phyloP scores from a whole-genome alignment of 495 filamentous ascomycete genomes.

The Tuber calosporum region DNA sequence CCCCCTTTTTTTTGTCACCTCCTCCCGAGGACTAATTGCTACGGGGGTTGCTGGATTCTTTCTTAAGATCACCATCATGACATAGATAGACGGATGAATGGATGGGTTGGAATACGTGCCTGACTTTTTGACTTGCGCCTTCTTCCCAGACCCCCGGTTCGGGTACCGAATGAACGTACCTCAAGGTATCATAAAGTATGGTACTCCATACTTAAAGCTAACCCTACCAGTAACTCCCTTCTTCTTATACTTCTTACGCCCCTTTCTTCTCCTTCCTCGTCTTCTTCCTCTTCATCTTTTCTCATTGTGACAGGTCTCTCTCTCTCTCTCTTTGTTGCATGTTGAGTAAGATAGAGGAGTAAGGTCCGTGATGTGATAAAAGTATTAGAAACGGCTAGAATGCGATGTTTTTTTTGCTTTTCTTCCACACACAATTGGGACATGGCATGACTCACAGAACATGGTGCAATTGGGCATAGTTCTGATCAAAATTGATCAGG shows the following conservation, averaged over 20 bases:
- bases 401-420: neutral
- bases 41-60: neutral
- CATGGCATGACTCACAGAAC: neutral
- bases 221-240: neutral
- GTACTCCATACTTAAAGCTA: neutral
- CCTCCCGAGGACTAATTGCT: neutral
- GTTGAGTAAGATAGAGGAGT: neutral
- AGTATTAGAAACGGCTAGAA: neutral
- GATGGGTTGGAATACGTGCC: neutral
- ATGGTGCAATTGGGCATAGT: neutral
- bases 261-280: neutral
- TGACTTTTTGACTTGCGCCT: neutral
- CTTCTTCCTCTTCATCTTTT: neutral
- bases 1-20: neutral
- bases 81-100: neutral
- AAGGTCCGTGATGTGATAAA: slow-evolving; percentile 1
- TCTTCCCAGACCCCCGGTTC: neutral
- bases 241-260: neutral
- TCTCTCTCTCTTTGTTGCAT: neutral
- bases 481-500: neutral
- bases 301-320: neutral
- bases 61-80: neutral
- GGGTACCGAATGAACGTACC: neutral
- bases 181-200: neutral
- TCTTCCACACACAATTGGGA: neutral